Conservation (phyloP, 371 early-diverging fungal species). For the Zopfochytrium polystomum region DNA sequence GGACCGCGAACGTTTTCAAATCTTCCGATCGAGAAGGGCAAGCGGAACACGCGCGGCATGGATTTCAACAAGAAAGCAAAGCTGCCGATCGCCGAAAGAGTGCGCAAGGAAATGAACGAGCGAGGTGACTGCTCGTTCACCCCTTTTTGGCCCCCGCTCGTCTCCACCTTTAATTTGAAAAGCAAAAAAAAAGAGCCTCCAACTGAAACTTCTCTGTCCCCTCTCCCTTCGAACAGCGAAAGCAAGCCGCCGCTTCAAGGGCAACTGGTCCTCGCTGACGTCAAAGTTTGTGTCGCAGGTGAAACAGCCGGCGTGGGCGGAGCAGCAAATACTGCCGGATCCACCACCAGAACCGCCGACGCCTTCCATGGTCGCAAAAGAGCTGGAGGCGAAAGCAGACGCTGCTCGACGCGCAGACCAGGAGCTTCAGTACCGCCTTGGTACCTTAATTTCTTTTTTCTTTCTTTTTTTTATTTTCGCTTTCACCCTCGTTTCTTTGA, state of each 20-base stretch:
- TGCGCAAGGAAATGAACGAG: conserved; percentile 4
- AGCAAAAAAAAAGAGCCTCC: neutral
- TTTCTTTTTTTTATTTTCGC: neutral
- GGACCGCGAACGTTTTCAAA: conserved; percentile 25
- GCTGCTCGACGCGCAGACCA: neutral
- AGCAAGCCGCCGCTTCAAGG: conserved; percentile 4
- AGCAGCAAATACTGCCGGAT: conserved; percentile 9
- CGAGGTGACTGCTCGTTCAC: too few species aligned
- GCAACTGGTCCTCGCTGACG: conserved; percentile 21
- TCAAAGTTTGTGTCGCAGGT: conserved; percentile 23
- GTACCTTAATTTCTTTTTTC: conserved; percentile 7
- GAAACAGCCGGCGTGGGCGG: conserved; percentile 31
- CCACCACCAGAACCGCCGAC: conserved; percentile 13
- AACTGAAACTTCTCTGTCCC: too few species aligned
- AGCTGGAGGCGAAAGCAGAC: conserved; percentile 2
- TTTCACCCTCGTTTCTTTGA: neutral
- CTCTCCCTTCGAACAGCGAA: conserved; percentile 3
- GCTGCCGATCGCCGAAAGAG: neutral
- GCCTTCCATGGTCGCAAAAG: conserved; percentile 1
- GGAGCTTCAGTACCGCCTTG: conserved; percentile 11
- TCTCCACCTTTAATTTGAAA: neutral
- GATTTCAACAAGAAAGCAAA: neutral
- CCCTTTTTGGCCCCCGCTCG: too few species aligned
- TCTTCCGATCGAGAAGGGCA: conserved; percentile 9
- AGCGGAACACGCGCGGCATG: neutral